Evolutionary conservation across 306 rosid genomes (phyloP).

Genomic region (Crotalaria pallida): DNA sequence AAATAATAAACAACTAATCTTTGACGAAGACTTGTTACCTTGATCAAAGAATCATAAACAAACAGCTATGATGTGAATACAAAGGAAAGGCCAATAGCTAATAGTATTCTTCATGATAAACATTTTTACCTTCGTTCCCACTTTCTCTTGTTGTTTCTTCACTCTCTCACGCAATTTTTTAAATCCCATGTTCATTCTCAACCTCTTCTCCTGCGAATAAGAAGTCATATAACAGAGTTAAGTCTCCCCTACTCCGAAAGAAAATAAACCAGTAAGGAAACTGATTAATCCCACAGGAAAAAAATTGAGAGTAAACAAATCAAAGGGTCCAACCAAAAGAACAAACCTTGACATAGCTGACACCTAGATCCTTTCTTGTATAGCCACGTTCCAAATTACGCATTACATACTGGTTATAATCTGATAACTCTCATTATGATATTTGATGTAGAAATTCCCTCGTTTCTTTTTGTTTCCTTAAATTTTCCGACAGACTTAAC

Average conservation of each 20-base stretch:
- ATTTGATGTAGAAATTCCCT: slow-evolving; percentile 95
- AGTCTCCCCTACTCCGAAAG: too few species aligned
- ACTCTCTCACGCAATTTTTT: slow-evolving; percentile 85
- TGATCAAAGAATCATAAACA: background rate
- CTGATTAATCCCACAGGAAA: slow-evolving; percentile 3
- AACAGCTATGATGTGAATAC: background rate
- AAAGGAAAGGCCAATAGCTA: slow-evolving; percentile 3
- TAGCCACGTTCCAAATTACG: slow-evolving; percentile 97
- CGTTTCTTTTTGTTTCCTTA: slow-evolving; percentile 87
- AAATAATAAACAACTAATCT: background rate
- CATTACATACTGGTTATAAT: slow-evolving; percentile 89
- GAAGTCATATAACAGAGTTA: too few species aligned
- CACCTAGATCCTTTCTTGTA: slow-evolving; percentile 94
- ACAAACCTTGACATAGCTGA: slow-evolving; percentile 93
- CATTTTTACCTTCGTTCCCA: slow-evolving; percentile 70
- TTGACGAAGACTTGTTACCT: background rate
- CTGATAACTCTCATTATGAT: slow-evolving; percentile 91
- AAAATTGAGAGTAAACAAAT: background rate
- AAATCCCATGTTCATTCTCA: slow-evolving; percentile 85
- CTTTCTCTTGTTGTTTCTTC: slow-evolving; percentile 83
- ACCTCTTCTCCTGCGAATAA: slow-evolving; percentile 96
- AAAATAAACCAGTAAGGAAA: background rate
- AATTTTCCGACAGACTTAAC: slow-evolving; percentile 81
- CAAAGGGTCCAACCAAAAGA: slow-evolving; percentile 6
- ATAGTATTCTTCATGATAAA: background rate